These are phyloP conservation scores for Cystobasidiaceae sp. DNA, from an alignment of 1,284 basidiomycete species.

Conservation along the genomic window DNA sequence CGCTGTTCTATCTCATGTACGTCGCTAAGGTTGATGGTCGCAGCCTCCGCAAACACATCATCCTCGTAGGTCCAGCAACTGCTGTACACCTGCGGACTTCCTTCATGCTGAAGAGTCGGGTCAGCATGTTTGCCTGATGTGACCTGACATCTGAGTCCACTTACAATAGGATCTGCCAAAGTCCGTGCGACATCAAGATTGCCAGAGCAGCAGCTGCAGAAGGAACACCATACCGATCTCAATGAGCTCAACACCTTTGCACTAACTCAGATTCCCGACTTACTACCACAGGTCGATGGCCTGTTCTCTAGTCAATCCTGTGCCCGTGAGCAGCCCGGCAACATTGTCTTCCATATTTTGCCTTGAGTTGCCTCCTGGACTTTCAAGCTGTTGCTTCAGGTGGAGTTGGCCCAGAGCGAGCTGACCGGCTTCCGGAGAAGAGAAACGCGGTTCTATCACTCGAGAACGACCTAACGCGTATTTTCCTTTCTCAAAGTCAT, in stretches of 20 bases:
- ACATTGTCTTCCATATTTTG: neutral
- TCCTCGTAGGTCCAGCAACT: constrained; percentile 19
- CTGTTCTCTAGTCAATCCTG: neutral
- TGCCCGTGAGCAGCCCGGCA: neutral
- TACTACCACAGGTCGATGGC: constrained; percentile 24
- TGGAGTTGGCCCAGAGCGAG: too few relatives aligned
- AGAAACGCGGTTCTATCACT: too few relatives aligned
- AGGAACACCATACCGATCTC: neutral
- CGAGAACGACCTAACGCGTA: too few relatives aligned
- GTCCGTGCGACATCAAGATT: constrained; percentile 3
- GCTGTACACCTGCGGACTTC: too few relatives aligned
- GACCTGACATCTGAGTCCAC: too few relatives aligned
- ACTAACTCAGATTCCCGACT: neutral
- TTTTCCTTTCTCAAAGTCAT: too few relatives aligned
- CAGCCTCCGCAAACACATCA: constrained; percentile 9
- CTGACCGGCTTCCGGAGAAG: too few relatives aligned
- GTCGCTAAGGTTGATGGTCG: neutral
- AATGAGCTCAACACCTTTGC: neutral
- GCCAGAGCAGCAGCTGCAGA: constrained; percentile 17
- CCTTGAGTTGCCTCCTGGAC: neutral
- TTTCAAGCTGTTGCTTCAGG: too few relatives aligned
- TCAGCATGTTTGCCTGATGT: too few relatives aligned
- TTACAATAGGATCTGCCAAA: constrained; percentile 1
- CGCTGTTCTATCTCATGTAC: constrained; percentile 6
- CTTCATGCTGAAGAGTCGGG: too few relatives aligned